A percentile compares a stretch with the other conserved stretches of the same genome.
Evolutionary conservation across 352 stramenopile species (phyloP).

Genomic region (Globisporangium parvum): DNA sequence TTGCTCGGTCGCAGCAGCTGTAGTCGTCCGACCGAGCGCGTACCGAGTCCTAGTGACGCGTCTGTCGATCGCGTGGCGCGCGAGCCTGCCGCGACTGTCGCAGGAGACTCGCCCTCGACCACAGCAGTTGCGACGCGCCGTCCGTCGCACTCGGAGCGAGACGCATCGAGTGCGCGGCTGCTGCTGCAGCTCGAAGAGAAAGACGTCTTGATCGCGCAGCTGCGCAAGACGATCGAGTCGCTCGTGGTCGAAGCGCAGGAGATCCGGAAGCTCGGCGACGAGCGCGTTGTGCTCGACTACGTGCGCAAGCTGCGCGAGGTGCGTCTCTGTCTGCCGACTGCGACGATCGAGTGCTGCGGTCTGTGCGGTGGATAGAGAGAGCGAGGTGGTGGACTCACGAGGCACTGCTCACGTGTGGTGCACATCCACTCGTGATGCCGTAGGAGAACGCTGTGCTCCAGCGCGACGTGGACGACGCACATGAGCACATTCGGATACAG

Average conservation of each 20-base stretch:
- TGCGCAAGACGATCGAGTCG: conserved; percentile 74
- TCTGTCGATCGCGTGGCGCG: neutral
- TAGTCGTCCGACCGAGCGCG: neutral
- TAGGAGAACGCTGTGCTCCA: conserved; percentile 62
- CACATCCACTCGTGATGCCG: neutral
- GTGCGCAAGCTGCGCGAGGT: conserved; percentile 76
- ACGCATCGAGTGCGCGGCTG: conserved; percentile 26
- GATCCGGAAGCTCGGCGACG: conserved; percentile 71
- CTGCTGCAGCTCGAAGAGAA: conserved; percentile 77
- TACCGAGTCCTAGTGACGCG: neutral
- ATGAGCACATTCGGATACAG: conserved; percentile 73
- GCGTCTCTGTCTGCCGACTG: conserved; percentile 1
- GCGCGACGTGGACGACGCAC: conserved; percentile 64
- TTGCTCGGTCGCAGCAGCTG: neutral
- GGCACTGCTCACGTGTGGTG: neutral
- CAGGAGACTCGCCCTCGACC: neutral
- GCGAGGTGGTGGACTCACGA: too few species aligned
- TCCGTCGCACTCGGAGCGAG: conserved; percentile 3
- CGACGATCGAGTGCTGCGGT: too few species aligned
- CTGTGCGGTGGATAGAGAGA: too few species aligned
- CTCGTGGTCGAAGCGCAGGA: conserved; percentile 73
- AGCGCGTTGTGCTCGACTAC: conserved; percentile 77
- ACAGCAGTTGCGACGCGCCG: neutral
- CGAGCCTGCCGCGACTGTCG: neutral
- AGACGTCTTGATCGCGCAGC: conserved; percentile 68